Conservation (phyloP, 306 rosid genomes). For the Cicer pinnatifidum region DNA sequence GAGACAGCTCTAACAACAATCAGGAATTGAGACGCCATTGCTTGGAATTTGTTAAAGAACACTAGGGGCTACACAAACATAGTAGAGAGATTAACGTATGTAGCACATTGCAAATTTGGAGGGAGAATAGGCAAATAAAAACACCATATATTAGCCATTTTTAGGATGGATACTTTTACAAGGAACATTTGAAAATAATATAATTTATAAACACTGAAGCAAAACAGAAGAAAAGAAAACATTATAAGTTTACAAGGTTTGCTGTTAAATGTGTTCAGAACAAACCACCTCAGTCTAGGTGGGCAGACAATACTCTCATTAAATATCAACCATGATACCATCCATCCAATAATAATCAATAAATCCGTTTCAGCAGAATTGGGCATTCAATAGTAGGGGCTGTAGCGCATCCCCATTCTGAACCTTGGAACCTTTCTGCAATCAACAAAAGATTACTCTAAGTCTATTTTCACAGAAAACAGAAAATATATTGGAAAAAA, state of each 20-base stretch:
- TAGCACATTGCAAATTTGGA: neutral
- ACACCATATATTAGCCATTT: conserved; percentile 33
- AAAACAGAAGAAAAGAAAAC: conserved; percentile 44
- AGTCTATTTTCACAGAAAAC: neutral
- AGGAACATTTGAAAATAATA: conserved; percentile 33
- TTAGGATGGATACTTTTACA: conserved; percentile 34
- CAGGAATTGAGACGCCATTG: neutral
- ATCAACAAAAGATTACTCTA: conserved; percentile 41
- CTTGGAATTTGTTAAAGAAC: neutral
- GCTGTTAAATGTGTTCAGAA: conserved; percentile 40
- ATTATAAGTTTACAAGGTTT: conserved; percentile 47
- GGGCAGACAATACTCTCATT: conserved; percentile 38
- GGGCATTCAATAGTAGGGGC: conserved; percentile 68
- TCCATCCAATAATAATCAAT: conserved; percentile 20
- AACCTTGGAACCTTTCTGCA: conserved; percentile 85
- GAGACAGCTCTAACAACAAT: neutral
- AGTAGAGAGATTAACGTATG: conserved; percentile 1
- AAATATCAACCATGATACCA: conserved; percentile 38
- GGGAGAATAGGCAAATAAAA: neutral
- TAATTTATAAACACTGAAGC: conserved; percentile 23
- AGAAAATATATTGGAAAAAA: neutral
- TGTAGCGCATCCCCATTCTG: conserved; percentile 79
- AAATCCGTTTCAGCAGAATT: conserved; percentile 34
- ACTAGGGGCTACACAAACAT: neutral
- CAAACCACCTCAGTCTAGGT: conserved; percentile 43